These are phyloP conservation scores for Glycine tomentella DNA, from an alignment of 306 rosid genomes.

Conservation along the genomic window DNA sequence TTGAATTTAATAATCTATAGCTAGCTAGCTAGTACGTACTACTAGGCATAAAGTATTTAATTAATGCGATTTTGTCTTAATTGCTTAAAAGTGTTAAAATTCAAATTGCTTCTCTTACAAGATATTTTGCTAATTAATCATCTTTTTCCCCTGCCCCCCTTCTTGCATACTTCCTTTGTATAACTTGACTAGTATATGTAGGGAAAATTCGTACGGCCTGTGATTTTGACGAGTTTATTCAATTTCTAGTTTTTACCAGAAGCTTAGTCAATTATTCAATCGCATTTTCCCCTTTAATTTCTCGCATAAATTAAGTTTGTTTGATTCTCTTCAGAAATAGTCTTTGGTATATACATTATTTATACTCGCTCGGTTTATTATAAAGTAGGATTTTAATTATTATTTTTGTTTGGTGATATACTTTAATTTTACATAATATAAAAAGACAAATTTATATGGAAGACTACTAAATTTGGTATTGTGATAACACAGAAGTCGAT, in stretches of 20 bases:
- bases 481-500: neutral
- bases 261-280: slow-evolving; percentile 37
- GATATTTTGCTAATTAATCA: neutral
- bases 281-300: neutral
- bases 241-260: slow-evolving; percentile 25
- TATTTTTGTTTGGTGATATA: neutral
- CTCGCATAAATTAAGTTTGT: neutral
- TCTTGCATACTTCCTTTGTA: slow-evolving; percentile 41
- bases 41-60: neutral
- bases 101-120: slow-evolving; percentile 32
- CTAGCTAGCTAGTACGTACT: neutral
- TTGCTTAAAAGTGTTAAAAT: neutral
- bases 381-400: neutral
- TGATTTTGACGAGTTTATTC: slow-evolving; percentile 43
- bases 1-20: slow-evolving; percentile 13
- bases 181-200: slow-evolving; percentile 31
- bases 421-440: neutral
- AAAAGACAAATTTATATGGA: neutral
- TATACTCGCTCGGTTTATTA: neutral
- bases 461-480: neutral
- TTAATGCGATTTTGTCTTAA: slow-evolving; percentile 6
- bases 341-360: neutral
- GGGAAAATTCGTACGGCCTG: slow-evolving; percentile 33
- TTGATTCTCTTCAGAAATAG: slow-evolving; percentile 25
- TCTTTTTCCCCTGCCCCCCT: neutral